Base-by-base conservation (phyloP, 2,329 filamentous ascomycete genomes). In the Aureobasidium sp. region DNA sequence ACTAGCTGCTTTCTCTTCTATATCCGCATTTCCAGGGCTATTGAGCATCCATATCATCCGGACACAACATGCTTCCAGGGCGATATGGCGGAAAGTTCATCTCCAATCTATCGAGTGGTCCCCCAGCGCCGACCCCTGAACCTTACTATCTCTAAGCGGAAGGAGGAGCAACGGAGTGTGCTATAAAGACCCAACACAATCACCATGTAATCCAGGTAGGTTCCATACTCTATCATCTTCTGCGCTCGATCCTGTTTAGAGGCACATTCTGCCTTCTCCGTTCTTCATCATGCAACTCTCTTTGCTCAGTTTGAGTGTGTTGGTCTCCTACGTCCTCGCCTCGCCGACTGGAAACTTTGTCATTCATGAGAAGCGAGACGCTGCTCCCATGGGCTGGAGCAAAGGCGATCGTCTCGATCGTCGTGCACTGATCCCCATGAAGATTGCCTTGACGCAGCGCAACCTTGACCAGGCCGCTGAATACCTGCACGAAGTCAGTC, bases 401-500 rank as follows among this genome's bases (percentile, higher is more conserved):
- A 66, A 63, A 59, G 61, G 63, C 17, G 66, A 67, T 24, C 61
- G 56, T 8, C 65, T 73, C n/a, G 66, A 70, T 55, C 62, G 66
- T 10, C 63, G 66, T n/a, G 68, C 67, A 6, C 62, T 72, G 15
- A 63, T 74, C 43, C 72, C 72, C 1, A 70, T 74, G 70, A 66
- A 69, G 17, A 70, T 74, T 60, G 72, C 67, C n/a, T 66, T 74
- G n/a, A 64, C 67, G 10, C 72, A 74, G 56, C 67, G 67, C 65
- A 74, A 74, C 62, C 65, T 73, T 5, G 70, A 74, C 51, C 64
- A 67, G 55, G 71, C 62, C n/a, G 64, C 67, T 41, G 65, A 71
- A 2, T 72, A 68, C 66, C 63, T 74, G 37, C 64, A 69, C 53
- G 71, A 73, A 26, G 72, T 79, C n/a, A 78, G 77, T 5, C 69